Evolutionary conservation across 495 filamentous ascomycete species (phyloP), one percentile per base, ranked within the genome.

Genomic region (Pseudoneurospora amorphoporcata): DNA sequence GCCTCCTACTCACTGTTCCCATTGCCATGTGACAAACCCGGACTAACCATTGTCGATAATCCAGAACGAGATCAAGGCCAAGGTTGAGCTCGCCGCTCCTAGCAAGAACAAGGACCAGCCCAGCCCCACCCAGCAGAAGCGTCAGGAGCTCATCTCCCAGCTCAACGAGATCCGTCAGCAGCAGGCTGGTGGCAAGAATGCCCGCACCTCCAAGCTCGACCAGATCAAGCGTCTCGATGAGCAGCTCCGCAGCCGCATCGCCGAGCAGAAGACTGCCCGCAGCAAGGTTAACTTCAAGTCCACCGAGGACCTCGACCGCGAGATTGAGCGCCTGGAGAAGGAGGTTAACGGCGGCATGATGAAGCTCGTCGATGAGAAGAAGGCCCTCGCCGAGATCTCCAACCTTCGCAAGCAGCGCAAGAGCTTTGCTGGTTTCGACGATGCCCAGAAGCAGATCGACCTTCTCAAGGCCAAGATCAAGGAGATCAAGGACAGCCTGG

Each of bases 361-460:
- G 90, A 95, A 93, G 77, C 81, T 99, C 71, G 96, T 98, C 4
- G 95, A 98, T 73, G 96, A 98, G 88, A 95, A 92, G 87, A 98
- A 97, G 87, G 92, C 94, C 6, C 85, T 98, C 1, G 81, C 87
- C 23, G 93, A 97, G 75, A 89, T 96, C 71, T 91, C 90, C 68
- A 92, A 82, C 80, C 84, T 98, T 74, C 89, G 92, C 79, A 97
- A 94, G 86, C 90, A 92, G 80, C 90, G 91, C 81, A 98, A 97
- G 89, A 90, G 88, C 81, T 97, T 98, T 77, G 89, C 88, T 68
- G 88, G 88, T 42, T 90, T 98, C 77, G 92, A 95, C 23, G 90
- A 92, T 43, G 83, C 86, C 29, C 92, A 98, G 82, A 93, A 93
- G 85, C 85, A 84, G 32, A 98, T 99, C 78, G 90, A 94, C 78